Percentiles rank a stretch among this genome's conserved stretches.
Conservation (phyloP, 2,329 filamentous ascomycete genomes). For the Exophiala alcalophila region DNA sequence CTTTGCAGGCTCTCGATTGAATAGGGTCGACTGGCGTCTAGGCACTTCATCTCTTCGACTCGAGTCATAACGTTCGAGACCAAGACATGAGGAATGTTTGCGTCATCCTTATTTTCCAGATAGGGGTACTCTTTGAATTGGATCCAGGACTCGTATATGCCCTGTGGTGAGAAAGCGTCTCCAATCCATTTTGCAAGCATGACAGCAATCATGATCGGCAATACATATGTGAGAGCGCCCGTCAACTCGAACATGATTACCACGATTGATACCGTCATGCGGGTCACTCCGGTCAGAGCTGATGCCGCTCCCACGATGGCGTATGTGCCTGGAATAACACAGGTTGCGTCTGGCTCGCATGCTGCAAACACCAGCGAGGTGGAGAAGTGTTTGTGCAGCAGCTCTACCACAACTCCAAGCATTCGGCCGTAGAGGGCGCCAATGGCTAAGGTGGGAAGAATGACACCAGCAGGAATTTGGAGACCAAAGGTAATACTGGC, state of each 20-base stretch:
- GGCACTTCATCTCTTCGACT: slow-evolving; percentile 82
- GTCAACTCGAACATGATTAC: slow-evolving; percentile 99
- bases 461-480: slow-evolving; percentile 91
- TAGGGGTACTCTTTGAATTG: slow-evolving; percentile 94
- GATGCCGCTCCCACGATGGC: slow-evolving; percentile 94
- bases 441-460: slow-evolving; percentile 93
- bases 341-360: slow-evolving; percentile 81
- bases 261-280: slow-evolving; percentile 96
- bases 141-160: slow-evolving; percentile 98
- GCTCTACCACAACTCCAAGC: slow-evolving; percentile 82
- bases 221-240: slow-evolving; percentile 88
- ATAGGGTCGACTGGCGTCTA: slow-evolving; percentile 76
- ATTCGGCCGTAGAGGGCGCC: slow-evolving; percentile 87
- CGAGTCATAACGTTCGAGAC: slow-evolving; percentile 89
- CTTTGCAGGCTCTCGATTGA: slow-evolving; percentile 72
- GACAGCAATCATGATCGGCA: slow-evolving; percentile 98
- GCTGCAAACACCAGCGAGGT: slow-evolving; percentile 71
- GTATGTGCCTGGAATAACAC: slow-evolving; percentile 91
- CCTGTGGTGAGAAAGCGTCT: slow-evolving; percentile 85
- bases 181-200: slow-evolving; percentile 99
- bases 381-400: slow-evolving; percentile 77
- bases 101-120: slow-evolving; percentile 84
- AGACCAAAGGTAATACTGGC: slow-evolving; percentile 88
- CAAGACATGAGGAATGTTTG: slow-evolving; percentile 73
- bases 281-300: slow-evolving; percentile 86